Conservation (phyloP, 768 basidiomycete species). For the Mycena sanguinolenta region DNA sequence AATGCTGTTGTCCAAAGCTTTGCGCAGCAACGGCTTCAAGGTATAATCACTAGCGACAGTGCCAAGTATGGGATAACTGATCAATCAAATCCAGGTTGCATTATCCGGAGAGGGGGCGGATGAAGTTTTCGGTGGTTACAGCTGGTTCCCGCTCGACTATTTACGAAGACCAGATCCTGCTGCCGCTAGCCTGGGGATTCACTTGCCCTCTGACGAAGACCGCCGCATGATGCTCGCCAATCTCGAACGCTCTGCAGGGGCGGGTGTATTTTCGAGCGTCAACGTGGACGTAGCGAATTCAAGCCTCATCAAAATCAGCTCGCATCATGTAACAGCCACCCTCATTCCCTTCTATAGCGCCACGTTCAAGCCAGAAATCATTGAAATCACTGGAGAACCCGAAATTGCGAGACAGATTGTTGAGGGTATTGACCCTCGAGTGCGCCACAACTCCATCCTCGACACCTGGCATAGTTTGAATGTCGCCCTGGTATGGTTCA, state of each 20-base stretch:
- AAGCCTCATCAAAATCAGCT: slow-evolving; percentile 3
- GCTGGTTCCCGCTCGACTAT: slow-evolving; percentile 24
- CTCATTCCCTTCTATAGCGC: slow-evolving; percentile 12
- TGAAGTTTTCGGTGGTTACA: slow-evolving; percentile 30
- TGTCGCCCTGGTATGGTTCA: slow-evolving; percentile 14
- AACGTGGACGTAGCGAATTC: neutral
- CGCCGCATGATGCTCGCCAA: slow-evolving; percentile 7
- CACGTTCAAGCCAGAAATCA: slow-evolving; percentile 25
- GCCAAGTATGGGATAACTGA: neutral
- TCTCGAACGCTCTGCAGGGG: neutral
- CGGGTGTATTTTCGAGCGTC: neutral
- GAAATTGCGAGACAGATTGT: slow-evolving; percentile 22
- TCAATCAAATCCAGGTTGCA: slow-evolving; percentile 11
- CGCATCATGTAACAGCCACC: slow-evolving; percentile 19
- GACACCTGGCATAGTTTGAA: slow-evolving; percentile 33
- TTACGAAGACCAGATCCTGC: slow-evolving; percentile 22
- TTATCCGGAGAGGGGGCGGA: slow-evolving; percentile 30
- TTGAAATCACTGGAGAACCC: slow-evolving; percentile 11
- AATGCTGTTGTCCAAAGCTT: slow-evolving; percentile 24
- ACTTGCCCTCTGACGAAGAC: slow-evolving; percentile 14
- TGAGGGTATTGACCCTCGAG: slow-evolving; percentile 30
- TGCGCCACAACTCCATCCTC: slow-evolving; percentile 23
- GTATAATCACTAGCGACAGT: neutral
- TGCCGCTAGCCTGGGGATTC: slow-evolving; percentile 6
- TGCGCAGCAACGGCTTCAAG: slow-evolving; percentile 29